Conservation (phyloP, 129 eudicot genomes). For the sunflower (Helianthus annuus) region HanXRQr2.0-SUNRISE NC_035445.2:92260053-92260552, state of each 20-base stretch:
- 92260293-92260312: constrained; percentile 11
- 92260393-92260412: not conserved
- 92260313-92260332: constrained; percentile 4
- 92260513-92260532: constrained; percentile 67
- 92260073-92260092: no score
- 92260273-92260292: not conserved
- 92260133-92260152: no score
- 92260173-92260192: no score
- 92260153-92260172: no score
- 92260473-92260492: constrained; percentile 55
- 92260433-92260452: constrained; percentile 30
- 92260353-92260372: constrained; percentile 10
- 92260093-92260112: no score
- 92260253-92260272: no score
- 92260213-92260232: no score
- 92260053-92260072: not conserved
- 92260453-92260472: constrained; percentile 28
- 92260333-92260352: not conserved
- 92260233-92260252: no score
- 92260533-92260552: constrained; percentile 42
- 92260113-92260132: no score
- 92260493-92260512: constrained; percentile 43
- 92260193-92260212: no score
- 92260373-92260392: constrained; percentile 33
- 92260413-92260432: not conserved